Evolutionary conservation across 2,329 filamentous ascomycete genomes (phyloP).

Genomic region (Fusarium fujikuroi): DNA sequence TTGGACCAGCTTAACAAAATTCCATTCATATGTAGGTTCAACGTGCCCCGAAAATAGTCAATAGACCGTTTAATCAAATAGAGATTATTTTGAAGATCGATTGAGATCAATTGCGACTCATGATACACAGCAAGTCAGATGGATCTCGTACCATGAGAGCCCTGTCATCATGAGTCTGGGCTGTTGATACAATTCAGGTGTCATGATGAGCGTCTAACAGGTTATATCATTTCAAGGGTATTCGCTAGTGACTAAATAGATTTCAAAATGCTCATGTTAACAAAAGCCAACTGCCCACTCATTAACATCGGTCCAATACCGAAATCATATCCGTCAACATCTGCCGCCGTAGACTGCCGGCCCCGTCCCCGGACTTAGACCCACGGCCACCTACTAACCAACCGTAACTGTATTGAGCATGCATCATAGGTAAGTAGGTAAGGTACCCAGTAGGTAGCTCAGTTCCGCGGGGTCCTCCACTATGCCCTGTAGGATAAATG

Average conservation of each 20-base stretch:
- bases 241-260: background rate
- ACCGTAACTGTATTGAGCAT: background rate
- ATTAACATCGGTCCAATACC: background rate
- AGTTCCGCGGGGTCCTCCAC: constrained; percentile 28
- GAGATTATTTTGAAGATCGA: no score
- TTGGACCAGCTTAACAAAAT: background rate
- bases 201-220: constrained; percentile 6
- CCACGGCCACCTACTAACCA: constrained; percentile 8
- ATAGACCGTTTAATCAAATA: background rate
- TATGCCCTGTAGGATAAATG: constrained; percentile 39
- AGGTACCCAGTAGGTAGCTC: background rate
- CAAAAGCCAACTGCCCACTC: background rate
- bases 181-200: constrained; percentile 1
- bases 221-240: background rate
- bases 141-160: background rate
- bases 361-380: constrained; percentile 17
- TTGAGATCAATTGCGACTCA: background rate
- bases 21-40: background rate
- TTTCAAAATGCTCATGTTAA: background rate
- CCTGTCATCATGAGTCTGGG: constrained; percentile 11
- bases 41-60: background rate
- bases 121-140: no score
- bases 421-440: background rate
- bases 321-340: constrained; percentile 11
- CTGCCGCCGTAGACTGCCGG: constrained; percentile 31